phyloP scores from a whole-genome alignment of 352 stramenopile genomes.

The Globisporangium middletonii region DNA sequence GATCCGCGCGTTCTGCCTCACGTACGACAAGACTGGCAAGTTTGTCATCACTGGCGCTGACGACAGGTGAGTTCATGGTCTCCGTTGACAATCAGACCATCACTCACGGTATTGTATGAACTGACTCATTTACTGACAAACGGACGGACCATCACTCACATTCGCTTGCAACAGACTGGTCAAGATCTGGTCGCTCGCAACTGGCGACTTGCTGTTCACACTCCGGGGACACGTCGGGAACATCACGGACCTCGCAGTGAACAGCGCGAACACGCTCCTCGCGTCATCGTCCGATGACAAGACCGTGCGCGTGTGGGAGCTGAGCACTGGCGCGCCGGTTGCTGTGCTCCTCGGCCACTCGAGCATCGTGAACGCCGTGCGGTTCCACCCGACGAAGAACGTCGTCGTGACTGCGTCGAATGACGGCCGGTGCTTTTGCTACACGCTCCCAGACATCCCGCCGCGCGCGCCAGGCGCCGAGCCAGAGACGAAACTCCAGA shows the following conservation, averaged over 20 bases:
- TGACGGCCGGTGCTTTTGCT: constrained; percentile 88
- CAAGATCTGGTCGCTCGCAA: constrained; percentile 94
- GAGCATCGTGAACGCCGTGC: constrained; percentile 79
- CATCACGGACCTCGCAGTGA: constrained; percentile 87
- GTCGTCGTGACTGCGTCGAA: constrained; percentile 91
- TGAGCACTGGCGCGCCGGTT: constrained; percentile 75
- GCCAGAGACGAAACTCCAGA: constrained; percentile 71
- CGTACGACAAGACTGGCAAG: constrained; percentile 93
- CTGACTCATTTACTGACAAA: too few relatives aligned
- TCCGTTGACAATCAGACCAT: too few relatives aligned
- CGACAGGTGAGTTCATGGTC: constrained; percentile 57
- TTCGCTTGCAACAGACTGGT: constrained; percentile 64
- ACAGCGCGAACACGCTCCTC: constrained; percentile 73
- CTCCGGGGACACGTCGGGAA: constrained; percentile 84
- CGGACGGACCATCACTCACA: background rate
- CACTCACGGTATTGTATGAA: background rate
- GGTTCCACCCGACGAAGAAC: constrained; percentile 84
- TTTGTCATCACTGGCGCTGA: constrained; percentile 97
- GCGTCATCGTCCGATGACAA: constrained; percentile 88
- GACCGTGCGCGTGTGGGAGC: constrained; percentile 85
- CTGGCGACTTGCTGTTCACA: constrained; percentile 76
- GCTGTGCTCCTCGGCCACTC: constrained; percentile 84
- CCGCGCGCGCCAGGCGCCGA: constrained; percentile 20
- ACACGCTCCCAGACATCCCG: constrained; percentile 79
- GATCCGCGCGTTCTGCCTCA: constrained; percentile 94